Conservation (phyloP, 805 yeast species). For the Isabelozyma heimii region DNA sequence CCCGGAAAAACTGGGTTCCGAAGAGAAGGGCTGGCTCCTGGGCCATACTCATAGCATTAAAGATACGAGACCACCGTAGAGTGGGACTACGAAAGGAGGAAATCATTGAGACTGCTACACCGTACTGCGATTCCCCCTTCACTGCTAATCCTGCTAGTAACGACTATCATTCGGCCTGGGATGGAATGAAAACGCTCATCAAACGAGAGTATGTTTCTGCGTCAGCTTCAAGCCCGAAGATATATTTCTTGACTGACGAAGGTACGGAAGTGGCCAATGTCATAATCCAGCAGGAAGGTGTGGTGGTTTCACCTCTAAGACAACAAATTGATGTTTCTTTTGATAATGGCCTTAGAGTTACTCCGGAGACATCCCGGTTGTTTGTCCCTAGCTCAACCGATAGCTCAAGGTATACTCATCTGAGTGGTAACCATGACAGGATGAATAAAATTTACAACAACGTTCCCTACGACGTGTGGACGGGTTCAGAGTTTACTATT, state of each 20-base stretch:
- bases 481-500: conserved; percentile 54
- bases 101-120: conserved; percentile 51
- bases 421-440: conserved; percentile 15
- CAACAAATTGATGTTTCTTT: conserved; percentile 22
- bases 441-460: conserved; percentile 16
- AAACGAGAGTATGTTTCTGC: conserved; percentile 56
- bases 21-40: conserved; percentile 77
- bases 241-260: conserved; percentile 64
- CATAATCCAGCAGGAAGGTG: conserved; percentile 47
- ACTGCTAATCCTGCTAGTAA: conserved; percentile 55
- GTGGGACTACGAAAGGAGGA: conserved; percentile 66
- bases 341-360: conserved; percentile 32
- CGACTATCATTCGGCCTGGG: conserved; percentile 76
- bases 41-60: conserved; percentile 67
- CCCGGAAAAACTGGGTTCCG: conserved; percentile 57
- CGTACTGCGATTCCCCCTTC: conserved; percentile 59
- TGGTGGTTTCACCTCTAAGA: conserved; percentile 18
- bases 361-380: conserved; percentile 16
- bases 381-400: background rate
- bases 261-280: conserved; percentile 64
- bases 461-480: conserved; percentile 56
- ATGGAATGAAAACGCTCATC: conserved; percentile 58
- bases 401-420: no score
- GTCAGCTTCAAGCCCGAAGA: conserved; percentile 53
- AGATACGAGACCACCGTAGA: conserved; percentile 42